These are phyloP conservation scores for Podospora sp. DNA, from an alignment of 495 filamentous ascomycete species.

Conservation along the genomic window DNA sequence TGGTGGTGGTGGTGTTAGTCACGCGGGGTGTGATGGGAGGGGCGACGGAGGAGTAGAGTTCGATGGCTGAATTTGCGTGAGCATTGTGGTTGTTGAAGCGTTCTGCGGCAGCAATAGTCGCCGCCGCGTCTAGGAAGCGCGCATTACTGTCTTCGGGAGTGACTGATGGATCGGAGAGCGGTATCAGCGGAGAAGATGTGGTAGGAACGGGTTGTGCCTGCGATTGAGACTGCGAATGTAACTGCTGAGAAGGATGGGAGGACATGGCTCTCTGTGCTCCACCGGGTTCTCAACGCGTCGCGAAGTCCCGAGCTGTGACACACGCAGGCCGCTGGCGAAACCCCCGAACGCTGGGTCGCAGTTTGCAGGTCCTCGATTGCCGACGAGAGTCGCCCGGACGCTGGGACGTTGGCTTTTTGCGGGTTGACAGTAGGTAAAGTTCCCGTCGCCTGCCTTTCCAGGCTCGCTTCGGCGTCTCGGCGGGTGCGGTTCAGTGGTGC, in stretches of 20 bases:
- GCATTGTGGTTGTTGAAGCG: slow-evolving; percentile 26
- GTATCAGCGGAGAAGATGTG: neutral
- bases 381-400: neutral
- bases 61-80: slow-evolving; percentile 28
- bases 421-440: neutral
- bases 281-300: neutral
- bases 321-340: neutral
- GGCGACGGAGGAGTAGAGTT: slow-evolving; percentile 14
- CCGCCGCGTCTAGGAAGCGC: slow-evolving; percentile 19
- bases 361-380: neutral
- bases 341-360: neutral
- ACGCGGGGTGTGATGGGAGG: slow-evolving; percentile 12
- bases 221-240: neutral
- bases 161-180: slow-evolving; percentile 10
- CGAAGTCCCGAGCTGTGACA: slow-evolving; percentile 5
- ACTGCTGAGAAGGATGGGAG: neutral
- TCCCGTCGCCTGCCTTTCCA: neutral
- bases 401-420: neutral
- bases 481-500: neutral
- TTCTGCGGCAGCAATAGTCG: slow-evolving; percentile 30
- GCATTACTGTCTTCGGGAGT: slow-evolving; percentile 23
- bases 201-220: neutral
- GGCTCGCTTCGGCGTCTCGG: neutral
- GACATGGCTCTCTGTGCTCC: slow-evolving; percentile 12
- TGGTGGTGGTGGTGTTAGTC: slow-evolving; percentile 18